A percentile compares a stretch with the other conserved stretches of the same genome.
phyloP scores from a whole-genome alignment of 2,329 filamentous ascomycete species.

The Exophiala alcalophila region DNA sequence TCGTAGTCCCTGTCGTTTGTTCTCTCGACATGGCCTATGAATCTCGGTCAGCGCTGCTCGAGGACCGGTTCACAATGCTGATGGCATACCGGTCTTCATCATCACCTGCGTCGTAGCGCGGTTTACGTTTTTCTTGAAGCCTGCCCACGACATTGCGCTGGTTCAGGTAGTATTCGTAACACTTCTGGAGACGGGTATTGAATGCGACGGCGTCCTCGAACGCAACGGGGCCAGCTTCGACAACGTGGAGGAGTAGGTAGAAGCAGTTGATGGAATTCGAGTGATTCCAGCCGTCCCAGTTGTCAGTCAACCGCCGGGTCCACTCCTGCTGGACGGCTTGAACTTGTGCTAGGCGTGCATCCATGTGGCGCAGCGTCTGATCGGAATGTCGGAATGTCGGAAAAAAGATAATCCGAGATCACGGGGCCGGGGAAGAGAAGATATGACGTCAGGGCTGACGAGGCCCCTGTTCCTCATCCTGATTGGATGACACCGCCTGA shows the following conservation, averaged over 20 bases:
- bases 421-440: not conserved
- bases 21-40: slow-evolving; percentile 85
- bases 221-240: slow-evolving; percentile 8
- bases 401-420: not conserved
- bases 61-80: slow-evolving; percentile 32
- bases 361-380: too few relatives aligned
- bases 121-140: slow-evolving; percentile 96
- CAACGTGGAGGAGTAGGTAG: slow-evolving; percentile 4
- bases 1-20: slow-evolving; percentile 99
- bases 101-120: slow-evolving; percentile 99
- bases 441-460: too few relatives aligned
- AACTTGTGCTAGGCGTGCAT: too few relatives aligned
- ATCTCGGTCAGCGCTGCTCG: slow-evolving; percentile 4
- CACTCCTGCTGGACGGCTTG: too few relatives aligned
- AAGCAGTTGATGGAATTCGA: slow-evolving; percentile 1
- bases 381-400: not conserved
- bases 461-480: too few relatives aligned
- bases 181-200: slow-evolving; percentile 5
- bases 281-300: not conserved
- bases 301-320: not conserved
- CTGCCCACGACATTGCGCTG: slow-evolving; percentile 44
- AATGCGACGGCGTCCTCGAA: slow-evolving; percentile 9
- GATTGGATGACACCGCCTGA: too few relatives aligned
- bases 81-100: slow-evolving; percentile 86
- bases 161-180: slow-evolving; percentile 5